Evolutionary conservation across 148 eudicot species (phyloP), one percentile per base, ranked within the genome.

Genomic region (Nyssa sinensis): DNA sequence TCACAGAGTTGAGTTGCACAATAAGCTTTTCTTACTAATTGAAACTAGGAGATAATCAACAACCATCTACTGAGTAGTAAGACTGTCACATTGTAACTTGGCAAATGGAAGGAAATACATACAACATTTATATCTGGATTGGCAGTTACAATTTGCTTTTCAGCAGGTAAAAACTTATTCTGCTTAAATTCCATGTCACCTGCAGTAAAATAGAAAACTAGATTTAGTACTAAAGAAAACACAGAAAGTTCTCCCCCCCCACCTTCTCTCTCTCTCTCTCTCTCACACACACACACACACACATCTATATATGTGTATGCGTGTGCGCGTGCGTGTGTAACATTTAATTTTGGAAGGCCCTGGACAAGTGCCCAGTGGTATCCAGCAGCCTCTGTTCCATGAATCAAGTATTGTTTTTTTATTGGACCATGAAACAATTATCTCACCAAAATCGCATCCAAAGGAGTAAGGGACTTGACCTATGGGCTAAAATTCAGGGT

Each of bases 171-270:
- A 75, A 87, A 91, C 83, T 95, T 95, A 58, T 93, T 95, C 85
- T 90, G 96, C 96, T 95, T 95, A 81, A 95, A 95, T 77, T 92
- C 98, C 98, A 92, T 92, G 76, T 86, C 98, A 79, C 98, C 98
- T 93, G 88, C 78, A 86, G 69, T 17, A 68, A 74, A 66, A 70
- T 25, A 37, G 27, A 66, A 30, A 55, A 59, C 29, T 30, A 28
- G 6, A n/a, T 39, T 2, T 55, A 66, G 7, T 27, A 55, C 51
- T 44, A 14, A 12, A 44, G 51, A 44, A 44, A 44, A 14, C 51
- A 44, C 51, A 14, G 51, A 44, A 44, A 44, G 17, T 44, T 14
- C 51, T 44, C 51, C 16, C 51, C 0, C 16, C 51, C 51, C 51
- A n/a, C n/a, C n/a, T n/a, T n/a, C n/a, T 14, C 51, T 44, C 51